Evolutionary conservation across 1,284 basidiomycete species (phyloP), one percentile per base, ranked within the genome.

Genomic region (Malassezia nana): DNA sequence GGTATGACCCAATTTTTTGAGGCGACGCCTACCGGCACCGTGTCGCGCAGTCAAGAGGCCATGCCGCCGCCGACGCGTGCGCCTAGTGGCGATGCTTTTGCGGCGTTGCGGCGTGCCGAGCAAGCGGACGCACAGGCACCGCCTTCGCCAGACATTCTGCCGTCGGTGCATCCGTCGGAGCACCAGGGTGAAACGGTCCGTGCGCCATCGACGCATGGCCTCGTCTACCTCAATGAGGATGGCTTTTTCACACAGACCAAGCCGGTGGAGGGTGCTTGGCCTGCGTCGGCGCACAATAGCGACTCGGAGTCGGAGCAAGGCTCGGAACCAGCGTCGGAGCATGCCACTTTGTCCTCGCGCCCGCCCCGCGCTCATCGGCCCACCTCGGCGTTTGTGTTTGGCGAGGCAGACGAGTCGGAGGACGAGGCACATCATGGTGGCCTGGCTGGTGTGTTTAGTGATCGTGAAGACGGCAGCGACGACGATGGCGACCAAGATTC

Each of bases 351-450:
- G 9, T 10, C 8, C 38, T 9, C 20, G 15, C 38, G 38, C 18
- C 15, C 10, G 18, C 10, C 35, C 8, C 35, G 35, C 35, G n/a
- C n/a, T n/a, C 35, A n/a, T 18, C 51, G 35, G 6, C 45, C 26
- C 8, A 24, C 30, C 28, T 49, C 52, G 4, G 61, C 57, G 15
- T 72, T 69, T 55, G 59, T 72, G 30, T 63, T 63, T 43, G 69
- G 68, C 5, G 69, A 72, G 47, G 69, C 69, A n/a, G 69, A 66
- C 49, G 69, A 72, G 56, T 72, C 69, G 1, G 69, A 70, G 26
- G 54, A 46, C 13, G 57, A 61, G n/a, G 28, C 32, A 6, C 48
- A 53, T 40, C 65, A 59, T 13, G 63, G 66, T 13, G 69, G 67
- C 18, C 54, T 70, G 13, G 56, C 56, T 16, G 69, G 68, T 16